These are phyloP conservation scores for Pseudogymnoascus sp. DNA, from an alignment of 2,329 filamentous ascomycete species.

Conservation along the genomic window DNA sequence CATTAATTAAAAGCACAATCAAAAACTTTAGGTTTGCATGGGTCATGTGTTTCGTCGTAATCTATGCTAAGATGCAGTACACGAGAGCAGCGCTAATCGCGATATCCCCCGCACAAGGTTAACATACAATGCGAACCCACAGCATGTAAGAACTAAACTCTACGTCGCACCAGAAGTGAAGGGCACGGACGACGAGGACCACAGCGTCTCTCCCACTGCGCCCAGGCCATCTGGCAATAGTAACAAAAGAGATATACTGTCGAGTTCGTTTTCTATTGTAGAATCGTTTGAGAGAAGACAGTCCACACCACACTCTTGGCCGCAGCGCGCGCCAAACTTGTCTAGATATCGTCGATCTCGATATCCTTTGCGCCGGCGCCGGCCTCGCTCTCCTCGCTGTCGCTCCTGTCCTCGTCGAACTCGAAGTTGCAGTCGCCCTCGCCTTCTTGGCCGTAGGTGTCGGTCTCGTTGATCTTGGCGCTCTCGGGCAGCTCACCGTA, in stretches of 20 bases:
- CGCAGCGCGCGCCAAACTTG: neutral
- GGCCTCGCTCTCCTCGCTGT: conserved; percentile 48
- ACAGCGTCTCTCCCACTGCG: conserved; percentile 44
- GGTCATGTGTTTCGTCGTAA: conserved; percentile 7
- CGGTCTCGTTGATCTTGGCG: conserved; percentile 99
- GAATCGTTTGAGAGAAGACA: conserved; percentile 59
- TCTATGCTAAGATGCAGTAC: conserved; percentile 8
- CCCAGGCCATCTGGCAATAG: conserved; percentile 21
- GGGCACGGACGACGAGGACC: conserved; percentile 19
- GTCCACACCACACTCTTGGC: conserved; percentile 30
- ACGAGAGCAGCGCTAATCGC: neutral
- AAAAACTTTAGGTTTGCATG: neutral
- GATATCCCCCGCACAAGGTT: neutral
- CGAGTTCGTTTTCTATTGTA: conserved; percentile 24
- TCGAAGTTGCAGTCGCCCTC: conserved; percentile 97
- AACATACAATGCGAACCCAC: conserved; percentile 2
- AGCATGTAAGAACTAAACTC: neutral
- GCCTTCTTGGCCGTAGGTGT: conserved; percentile 85
- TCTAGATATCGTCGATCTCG: conserved; percentile 91
- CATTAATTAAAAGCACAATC: conserved; percentile 7
- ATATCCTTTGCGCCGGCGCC: conserved; percentile 67
- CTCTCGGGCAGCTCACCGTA: conserved; percentile 96
- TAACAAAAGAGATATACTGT: conserved; percentile 26
- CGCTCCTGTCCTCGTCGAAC: conserved; percentile 82
- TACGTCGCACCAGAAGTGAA: conserved; percentile 9